phyloP scores from a whole-genome alignment of 1,284 basidiomycete species.

The Ceratobasidium sp. region DNA sequence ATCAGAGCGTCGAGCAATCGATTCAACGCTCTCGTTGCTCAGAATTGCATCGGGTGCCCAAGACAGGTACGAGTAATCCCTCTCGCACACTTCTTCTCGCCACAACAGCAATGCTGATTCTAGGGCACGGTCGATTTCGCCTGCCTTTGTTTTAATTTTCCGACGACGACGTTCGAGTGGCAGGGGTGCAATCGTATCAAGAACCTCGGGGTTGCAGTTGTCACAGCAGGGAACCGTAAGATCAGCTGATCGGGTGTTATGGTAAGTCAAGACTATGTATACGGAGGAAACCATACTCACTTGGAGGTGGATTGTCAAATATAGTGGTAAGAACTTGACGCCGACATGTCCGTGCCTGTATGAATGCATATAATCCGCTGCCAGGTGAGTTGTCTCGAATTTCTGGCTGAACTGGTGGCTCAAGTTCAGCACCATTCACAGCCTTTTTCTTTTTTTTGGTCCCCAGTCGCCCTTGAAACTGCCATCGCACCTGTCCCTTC shows the following conservation, averaged over 20 bases:
- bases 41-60: slow-evolving; percentile 17
- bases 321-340: neutral
- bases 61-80: slow-evolving; percentile 8
- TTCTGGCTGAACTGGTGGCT: neutral
- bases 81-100: slow-evolving; percentile 15
- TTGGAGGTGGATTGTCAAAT: slow-evolving; percentile 9
- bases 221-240: slow-evolving; percentile 20
- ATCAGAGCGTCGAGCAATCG: slow-evolving; percentile 15
- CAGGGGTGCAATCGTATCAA: neutral
- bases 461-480: slow-evolving; percentile 1
- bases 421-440: neutral
- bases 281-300: neutral
- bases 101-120: neutral
- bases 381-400: slow-evolving; percentile 6
- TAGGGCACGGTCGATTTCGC: neutral
- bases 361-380: slow-evolving; percentile 11
- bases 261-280: neutral
- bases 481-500: neutral
- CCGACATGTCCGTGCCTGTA: slow-evolving; percentile 6
- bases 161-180: neutral
- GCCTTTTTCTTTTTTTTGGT: slow-evolving; percentile 16
- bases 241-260: neutral
- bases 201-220: neutral
- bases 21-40: slow-evolving; percentile 2
- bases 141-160: neutral